Evolutionary conservation across 371 early-diverging fungal species (phyloP).

Genomic region (Mucor piriformis): DNA sequence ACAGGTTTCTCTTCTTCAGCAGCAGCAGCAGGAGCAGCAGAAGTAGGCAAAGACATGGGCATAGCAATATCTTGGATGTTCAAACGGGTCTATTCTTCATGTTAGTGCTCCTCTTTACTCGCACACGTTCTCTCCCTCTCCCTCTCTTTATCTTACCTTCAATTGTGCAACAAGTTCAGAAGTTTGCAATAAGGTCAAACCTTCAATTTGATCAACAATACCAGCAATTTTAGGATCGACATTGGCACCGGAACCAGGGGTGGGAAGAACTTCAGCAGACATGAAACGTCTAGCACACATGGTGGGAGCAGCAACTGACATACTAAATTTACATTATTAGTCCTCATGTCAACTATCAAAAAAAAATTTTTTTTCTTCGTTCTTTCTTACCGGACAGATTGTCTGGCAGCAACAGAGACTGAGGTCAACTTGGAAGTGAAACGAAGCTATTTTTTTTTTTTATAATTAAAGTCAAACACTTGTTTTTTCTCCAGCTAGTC

Average conservation of each 20-base stretch:
- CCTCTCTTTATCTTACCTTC: constrained; percentile 64
- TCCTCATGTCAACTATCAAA: constrained; percentile 1
- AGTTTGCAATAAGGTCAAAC: constrained; percentile 90
- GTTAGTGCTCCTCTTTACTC: not conserved
- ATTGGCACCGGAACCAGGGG: constrained; percentile 59
- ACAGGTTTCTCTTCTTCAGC: constrained; percentile 81
- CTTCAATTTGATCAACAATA: constrained; percentile 89
- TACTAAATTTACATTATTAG: constrained; percentile 16
- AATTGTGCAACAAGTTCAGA: constrained; percentile 85
- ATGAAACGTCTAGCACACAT: constrained; percentile 46
- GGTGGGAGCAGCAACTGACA: constrained; percentile 32
- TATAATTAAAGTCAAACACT: too few relatives aligned
- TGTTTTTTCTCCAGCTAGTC: too few relatives aligned
- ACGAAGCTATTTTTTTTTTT: constrained; percentile 36
- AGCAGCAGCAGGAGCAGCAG: constrained; percentile 70
- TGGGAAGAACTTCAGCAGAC: constrained; percentile 51
- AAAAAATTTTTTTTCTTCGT: not conserved
- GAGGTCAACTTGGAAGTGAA: constrained; percentile 42
- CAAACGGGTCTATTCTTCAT: constrained; percentile 65
- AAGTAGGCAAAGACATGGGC: constrained; percentile 76
- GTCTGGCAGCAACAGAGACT: constrained; percentile 34
- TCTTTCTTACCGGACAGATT: constrained; percentile 40
- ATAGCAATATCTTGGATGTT: constrained; percentile 94
- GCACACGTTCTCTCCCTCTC: not conserved
- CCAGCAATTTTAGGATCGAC: constrained; percentile 75